phyloP scores from a whole-genome alignment of 1,284 basidiomycete species.

The Boletus sp. region DNA sequence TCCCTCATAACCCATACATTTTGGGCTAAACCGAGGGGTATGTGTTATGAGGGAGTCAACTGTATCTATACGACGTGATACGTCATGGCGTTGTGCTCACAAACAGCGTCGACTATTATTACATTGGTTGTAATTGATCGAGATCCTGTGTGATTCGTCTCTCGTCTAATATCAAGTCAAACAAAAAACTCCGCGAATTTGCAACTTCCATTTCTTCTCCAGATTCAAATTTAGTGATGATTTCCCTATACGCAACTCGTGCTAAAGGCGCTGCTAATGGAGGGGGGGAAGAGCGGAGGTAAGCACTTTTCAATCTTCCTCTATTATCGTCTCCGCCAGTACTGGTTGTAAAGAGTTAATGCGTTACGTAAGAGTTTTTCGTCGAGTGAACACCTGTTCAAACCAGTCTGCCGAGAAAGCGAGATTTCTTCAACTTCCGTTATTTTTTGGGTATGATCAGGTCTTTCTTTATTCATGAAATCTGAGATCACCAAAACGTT shows the following conservation, averaged over 20 bases:
- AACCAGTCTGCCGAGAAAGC: too few species aligned
- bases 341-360: not conserved
- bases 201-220: not conserved
- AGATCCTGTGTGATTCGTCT: not conserved
- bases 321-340: not conserved
- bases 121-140: too few species aligned
- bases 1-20: not conserved
- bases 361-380: slow-evolving; percentile 1
- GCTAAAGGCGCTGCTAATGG: not conserved
- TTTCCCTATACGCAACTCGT: not conserved
- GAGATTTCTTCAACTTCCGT: too few species aligned
- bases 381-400: too few species aligned
- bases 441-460: too few species aligned
- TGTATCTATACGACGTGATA: not conserved
- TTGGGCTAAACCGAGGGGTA: not conserved
- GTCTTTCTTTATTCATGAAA: too few species aligned
- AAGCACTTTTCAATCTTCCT: not conserved
- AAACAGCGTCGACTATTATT: too few species aligned
- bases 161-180: not conserved
- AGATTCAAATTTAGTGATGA: not conserved
- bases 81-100: too few species aligned
- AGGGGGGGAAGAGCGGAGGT: not conserved
- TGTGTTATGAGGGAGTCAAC: not conserved
- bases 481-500: too few species aligned
- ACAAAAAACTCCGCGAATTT: slow-evolving; percentile 8